Conservation (phyloP, 768 basidiomycete species). For the Russula sp. region DNA sequence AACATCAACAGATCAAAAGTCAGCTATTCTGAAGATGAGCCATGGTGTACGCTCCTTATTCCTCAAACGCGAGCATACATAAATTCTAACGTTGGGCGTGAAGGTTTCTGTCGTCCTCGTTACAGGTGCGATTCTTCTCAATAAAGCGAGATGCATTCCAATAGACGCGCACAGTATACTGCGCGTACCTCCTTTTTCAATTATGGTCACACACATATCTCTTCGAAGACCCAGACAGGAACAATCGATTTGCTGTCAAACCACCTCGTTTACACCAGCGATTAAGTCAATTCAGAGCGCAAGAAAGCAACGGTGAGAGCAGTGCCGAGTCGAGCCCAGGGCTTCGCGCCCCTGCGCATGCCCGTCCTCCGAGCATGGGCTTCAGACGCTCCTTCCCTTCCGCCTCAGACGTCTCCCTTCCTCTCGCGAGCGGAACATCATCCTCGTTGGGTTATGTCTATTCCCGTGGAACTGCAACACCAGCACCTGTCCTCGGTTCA, state of each 20-base stretch:
- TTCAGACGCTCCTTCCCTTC: slow-evolving; percentile 7
- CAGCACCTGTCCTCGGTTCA: slow-evolving; percentile 16
- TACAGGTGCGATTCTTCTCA: slow-evolving; percentile 39
- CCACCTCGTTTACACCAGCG: slow-evolving; percentile 1
- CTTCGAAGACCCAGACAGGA: slow-evolving; percentile 39
- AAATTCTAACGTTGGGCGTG: background rate
- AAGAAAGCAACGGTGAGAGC: background rate
- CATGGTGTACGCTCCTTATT: slow-evolving; percentile 50
- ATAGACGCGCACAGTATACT: slow-evolving; percentile 47
- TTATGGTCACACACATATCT: slow-evolving; percentile 70
- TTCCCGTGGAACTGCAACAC: slow-evolving; percentile 6
- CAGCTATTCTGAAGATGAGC: slow-evolving; percentile 60
- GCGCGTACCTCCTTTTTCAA: slow-evolving; percentile 71
- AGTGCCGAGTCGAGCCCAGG: slow-evolving; percentile 3
- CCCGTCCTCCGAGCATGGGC: background rate
- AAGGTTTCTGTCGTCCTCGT: slow-evolving; percentile 73
- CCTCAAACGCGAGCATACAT: background rate
- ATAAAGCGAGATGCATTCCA: background rate
- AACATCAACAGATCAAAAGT: slow-evolving; percentile 31
- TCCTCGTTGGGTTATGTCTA: slow-evolving; percentile 15
- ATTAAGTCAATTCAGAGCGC: slow-evolving; percentile 4
- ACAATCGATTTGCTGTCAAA: slow-evolving; percentile 15
- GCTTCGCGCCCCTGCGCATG: background rate
- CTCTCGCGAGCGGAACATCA: slow-evolving; percentile 2
- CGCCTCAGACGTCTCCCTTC: slow-evolving; percentile 15